These are phyloP conservation scores for Echium plantagineum DNA, from an alignment of 257 asterid genomes.

Conservation along the genomic window DNA sequence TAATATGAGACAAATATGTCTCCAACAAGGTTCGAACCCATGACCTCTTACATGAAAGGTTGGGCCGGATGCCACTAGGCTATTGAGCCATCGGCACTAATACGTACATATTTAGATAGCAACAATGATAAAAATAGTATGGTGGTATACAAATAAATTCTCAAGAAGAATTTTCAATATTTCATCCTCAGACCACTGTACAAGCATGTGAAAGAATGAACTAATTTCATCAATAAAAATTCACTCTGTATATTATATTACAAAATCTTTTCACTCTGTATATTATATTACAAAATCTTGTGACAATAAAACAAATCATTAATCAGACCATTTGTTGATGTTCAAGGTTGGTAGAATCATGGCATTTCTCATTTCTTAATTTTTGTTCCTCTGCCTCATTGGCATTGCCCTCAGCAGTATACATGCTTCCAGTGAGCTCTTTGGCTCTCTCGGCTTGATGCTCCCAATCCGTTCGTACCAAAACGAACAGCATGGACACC, in stretches of 20 bases:
- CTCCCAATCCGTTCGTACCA: constrained; percentile 27
- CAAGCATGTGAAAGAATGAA: neutral
- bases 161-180: no score
- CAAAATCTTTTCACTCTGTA: neutral
- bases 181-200: neutral
- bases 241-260: constrained; percentile 2
- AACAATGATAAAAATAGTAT: neutral
- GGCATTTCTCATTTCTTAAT: neutral
- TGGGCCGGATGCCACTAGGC: no score
- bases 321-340: constrained; percentile 1
- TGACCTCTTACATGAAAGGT: no score
- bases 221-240: neutral
- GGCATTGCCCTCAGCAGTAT: constrained; percentile 1
- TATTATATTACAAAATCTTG: neutral
- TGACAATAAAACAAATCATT: neutral
- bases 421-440: constrained; percentile 19
- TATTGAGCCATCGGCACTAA: no score
- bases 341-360: constrained; percentile 6
- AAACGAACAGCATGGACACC: constrained; percentile 21
- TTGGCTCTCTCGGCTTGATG: constrained; percentile 24
- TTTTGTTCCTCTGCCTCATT: constrained; percentile 4
- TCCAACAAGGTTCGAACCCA: no score
- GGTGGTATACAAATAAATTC: neutral
- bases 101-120: no score
- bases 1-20: no score